A percentile compares a stretch with the other conserved stretches of the same genome.
phyloP scores from a whole-genome alignment of 176 grass and related monocot genomes.

The Rhynchospora breviuscula region DNA sequence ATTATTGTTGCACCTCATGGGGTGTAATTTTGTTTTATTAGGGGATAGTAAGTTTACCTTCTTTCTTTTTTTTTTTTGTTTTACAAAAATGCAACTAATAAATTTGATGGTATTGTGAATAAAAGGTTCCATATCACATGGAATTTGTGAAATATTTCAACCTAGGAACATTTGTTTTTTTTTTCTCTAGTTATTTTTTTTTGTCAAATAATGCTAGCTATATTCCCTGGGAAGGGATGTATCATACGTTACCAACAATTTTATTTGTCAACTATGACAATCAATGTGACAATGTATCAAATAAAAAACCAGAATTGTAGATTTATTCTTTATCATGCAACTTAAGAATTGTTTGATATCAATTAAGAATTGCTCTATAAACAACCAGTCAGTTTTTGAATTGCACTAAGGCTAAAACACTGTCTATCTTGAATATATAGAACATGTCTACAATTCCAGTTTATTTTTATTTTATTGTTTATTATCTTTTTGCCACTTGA shows the following conservation, averaged over 20 bases:
- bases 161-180: neutral
- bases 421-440: neutral
- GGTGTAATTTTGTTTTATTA: constrained; percentile 2
- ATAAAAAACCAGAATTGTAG: too few species aligned
- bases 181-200: too few species aligned
- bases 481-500: neutral
- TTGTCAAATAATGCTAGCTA: too few species aligned
- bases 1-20: neutral
- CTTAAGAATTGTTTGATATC: too few species aligned
- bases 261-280: too few species aligned
- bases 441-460: neutral
- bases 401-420: neutral
- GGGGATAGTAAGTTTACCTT: neutral
- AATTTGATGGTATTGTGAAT: neutral
- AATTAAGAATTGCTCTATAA: neutral
- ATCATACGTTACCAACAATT: too few species aligned
- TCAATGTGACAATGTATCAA: too few species aligned
- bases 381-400: neutral
- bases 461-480: neutral
- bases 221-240: too few species aligned
- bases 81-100: neutral
- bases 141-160: neutral
- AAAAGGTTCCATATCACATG: neutral
- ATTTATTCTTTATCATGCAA: too few species aligned
- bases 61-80: neutral